Percentiles rank a stretch among this genome's conserved stretches.
phyloP scores from a whole-genome alignment of 2,329 filamentous ascomycete species.

The Cercospora brassicicola region DNA sequence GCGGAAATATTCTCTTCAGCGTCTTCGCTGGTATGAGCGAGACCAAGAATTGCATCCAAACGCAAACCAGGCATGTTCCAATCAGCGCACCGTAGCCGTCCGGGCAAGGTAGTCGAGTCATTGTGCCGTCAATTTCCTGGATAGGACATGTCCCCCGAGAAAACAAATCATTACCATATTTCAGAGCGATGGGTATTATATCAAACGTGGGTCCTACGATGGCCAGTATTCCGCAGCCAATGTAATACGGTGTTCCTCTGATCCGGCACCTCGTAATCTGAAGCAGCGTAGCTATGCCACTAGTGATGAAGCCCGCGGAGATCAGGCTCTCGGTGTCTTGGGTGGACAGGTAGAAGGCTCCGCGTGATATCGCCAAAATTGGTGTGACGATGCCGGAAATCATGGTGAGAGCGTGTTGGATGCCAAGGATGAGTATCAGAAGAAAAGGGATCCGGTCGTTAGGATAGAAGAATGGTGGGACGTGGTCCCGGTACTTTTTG shows the following conservation, averaged over 20 bases:
- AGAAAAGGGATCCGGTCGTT: slow-evolving; percentile 27
- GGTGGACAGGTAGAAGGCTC: slow-evolving; percentile 24
- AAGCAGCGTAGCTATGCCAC: slow-evolving; percentile 23
- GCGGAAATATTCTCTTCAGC: slow-evolving; percentile 24
- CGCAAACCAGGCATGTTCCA: slow-evolving; percentile 22
- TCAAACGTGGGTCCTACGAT: slow-evolving; percentile 27
- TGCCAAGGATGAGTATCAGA: slow-evolving; percentile 26
- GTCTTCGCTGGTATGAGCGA: slow-evolving; percentile 20
- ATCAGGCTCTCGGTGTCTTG: slow-evolving; percentile 22
- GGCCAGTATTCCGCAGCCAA: slow-evolving; percentile 21
- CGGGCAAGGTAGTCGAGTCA: slow-evolving; percentile 24
- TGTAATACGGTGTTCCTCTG: slow-evolving; percentile 20
- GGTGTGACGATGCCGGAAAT: slow-evolving; percentile 28
- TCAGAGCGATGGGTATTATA: slow-evolving; percentile 26
- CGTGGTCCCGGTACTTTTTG: slow-evolving; percentile 22
- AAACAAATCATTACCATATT: slow-evolving; percentile 21
- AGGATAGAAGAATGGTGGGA: slow-evolving; percentile 27
- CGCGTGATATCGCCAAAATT: slow-evolving; percentile 20
- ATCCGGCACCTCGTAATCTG: slow-evolving; percentile 25
- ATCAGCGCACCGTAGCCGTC: slow-evolving; percentile 24
- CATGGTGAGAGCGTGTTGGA: slow-evolving; percentile 26
- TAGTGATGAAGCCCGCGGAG: slow-evolving; percentile 27
- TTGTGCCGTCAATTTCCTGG: neutral
- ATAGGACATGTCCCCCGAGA: slow-evolving; percentile 12
- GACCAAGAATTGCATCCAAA: slow-evolving; percentile 27